phyloP scores from a whole-genome alignment of 1,139 yeast species.

The Saccharomyces pastorianus region DNA sequence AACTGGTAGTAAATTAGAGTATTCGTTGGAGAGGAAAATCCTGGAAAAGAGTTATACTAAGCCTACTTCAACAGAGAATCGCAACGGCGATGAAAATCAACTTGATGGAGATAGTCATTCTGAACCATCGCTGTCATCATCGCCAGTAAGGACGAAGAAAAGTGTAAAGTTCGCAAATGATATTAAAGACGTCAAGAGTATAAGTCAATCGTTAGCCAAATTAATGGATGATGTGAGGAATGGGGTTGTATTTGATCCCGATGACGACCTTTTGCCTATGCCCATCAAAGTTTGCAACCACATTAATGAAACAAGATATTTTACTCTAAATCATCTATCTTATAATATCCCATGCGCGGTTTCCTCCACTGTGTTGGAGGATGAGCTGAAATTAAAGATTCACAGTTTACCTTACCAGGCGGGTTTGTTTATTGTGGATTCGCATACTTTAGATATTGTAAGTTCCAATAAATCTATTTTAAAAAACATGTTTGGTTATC shows the following conservation, averaged over 20 bases:
- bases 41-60: neutral
- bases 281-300: conserved; percentile 34
- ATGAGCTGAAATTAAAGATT: conserved; percentile 44
- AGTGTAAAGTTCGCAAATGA: conserved; percentile 30
- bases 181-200: conserved; percentile 17
- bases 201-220: conserved; percentile 26
- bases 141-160: conserved; percentile 15
- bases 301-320: conserved; percentile 53
- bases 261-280: conserved; percentile 33
- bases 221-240: conserved; percentile 19
- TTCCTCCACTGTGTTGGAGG: conserved; percentile 48
- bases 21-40: neutral
- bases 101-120: neutral
- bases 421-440: conserved; percentile 60
- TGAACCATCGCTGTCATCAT: neutral
- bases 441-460: conserved; percentile 18
- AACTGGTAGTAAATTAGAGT: neutral
- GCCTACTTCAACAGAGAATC: neutral
- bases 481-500: conserved; percentile 66
- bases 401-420: conserved; percentile 82
- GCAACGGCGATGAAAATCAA: neutral
- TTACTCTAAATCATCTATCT: conserved; percentile 44
- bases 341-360: conserved; percentile 60
- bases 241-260: conserved; percentile 26
- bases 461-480: conserved; percentile 70